These are phyloP conservation scores for Suillus placidus DNA, from an alignment of 768 basidiomycete species.

Conservation along the genomic window DNA sequence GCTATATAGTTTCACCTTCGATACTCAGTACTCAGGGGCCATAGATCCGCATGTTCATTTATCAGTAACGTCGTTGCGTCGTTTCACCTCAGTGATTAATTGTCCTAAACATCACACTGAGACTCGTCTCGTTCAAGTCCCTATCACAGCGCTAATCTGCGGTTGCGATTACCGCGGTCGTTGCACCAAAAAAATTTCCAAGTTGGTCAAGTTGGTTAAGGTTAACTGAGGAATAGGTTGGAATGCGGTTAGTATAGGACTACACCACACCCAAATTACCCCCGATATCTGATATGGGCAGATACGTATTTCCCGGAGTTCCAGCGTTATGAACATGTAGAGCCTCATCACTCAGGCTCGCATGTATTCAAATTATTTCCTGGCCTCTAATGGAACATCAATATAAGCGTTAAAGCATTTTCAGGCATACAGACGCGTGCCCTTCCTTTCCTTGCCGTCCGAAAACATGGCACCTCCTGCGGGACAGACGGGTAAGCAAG, in stretches of 20 bases:
- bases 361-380: not conserved
- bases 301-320: not conserved
- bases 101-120: too few species aligned
- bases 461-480: slow-evolving; percentile 37
- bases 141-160: too few species aligned
- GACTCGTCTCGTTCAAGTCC: too few species aligned
- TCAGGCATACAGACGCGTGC: not conserved
- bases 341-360: not conserved
- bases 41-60: too few species aligned
- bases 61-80: too few species aligned
- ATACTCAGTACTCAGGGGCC: too few species aligned
- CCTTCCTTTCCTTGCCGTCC: slow-evolving; percentile 4
- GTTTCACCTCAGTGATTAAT: too few species aligned
- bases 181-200: too few species aligned
- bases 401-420: slow-evolving; percentile 1
- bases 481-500: slow-evolving; percentile 44
- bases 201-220: too few species aligned
- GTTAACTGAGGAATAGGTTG: not conserved
- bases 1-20: too few species aligned
- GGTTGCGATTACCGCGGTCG: too few species aligned
- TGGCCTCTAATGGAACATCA: not conserved
- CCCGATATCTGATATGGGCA: not conserved
- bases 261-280: slow-evolving; percentile 9
- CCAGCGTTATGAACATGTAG: not conserved
- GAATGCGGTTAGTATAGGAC: slow-evolving; percentile 10